Base-by-base conservation (phyloP, 176 grass and related monocot genomes). In the Carex cristatella region DNA sequence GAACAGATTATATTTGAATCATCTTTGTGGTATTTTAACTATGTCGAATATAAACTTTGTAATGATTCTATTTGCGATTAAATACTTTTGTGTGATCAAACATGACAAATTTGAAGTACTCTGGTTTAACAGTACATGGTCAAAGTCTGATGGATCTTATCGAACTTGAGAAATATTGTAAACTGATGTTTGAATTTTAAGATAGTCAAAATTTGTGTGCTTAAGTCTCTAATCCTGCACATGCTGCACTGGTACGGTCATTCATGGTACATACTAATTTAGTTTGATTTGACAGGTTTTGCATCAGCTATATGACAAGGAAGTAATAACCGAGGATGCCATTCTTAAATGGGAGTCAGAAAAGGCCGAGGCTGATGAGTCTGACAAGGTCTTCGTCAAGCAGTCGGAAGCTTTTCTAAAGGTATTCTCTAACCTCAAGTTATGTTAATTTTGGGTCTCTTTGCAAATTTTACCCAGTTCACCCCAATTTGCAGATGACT, bases 301-400 rank as follows among this genome's bases (percentile, higher is more conserved):
- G 83, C 88, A 81, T 83, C 55, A 85, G 56, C 85, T 98, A 16
- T 95, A 93, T 62, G 86, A 90, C 42, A 98, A 81, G 63, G 93
- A 98, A 3, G 59, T 98, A 37, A 64, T 95, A 85, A 90, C 86
- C 28, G 91, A 98, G 88, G 91, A 95, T 87, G 95, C 93, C 57
- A 86, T 94, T 92, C 82, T 98, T 81, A 91, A 87, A 83, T 98
- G 93, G 91, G 95, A 86, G 10, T 81, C 87, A 67, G 95, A 98
- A 87, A 98, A 93, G 83, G 87, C 83, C 33, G 82, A 84, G 37
- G 95, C 92, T 1, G 95, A 98, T 7, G 92, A 98, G 64, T 93
- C 88, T 62, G 92, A 98, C 84, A 94, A 94, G 87, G 83, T 93
- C 19, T 97, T 98, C 3, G 69, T 98, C 83, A 94, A 90, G 74